Evolutionary conservation across 1,139 yeast genomes (phyloP), one percentile per base, ranked within the genome.

Genomic region (Citeromyces hawaiiensis): DNA sequence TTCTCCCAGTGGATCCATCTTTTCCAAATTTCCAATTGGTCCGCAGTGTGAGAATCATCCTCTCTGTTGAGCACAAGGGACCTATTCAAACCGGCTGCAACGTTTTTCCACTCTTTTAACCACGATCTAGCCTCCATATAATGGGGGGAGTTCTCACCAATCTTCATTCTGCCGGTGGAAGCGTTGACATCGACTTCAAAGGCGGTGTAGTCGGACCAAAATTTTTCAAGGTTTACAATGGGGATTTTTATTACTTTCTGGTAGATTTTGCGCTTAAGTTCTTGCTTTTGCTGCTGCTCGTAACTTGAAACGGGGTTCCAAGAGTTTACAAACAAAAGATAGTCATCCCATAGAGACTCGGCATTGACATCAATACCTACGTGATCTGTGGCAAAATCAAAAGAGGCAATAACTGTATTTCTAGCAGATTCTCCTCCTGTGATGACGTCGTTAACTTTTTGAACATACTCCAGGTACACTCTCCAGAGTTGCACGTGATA

Each of bases 91-190:
- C 72, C 74, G 25, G 63, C 63, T 0, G 83, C 71, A 5, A 77
- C 47, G 50, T 70, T 70, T 36, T 63, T 68, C 70, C 87, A 75
- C 53, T 86, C 95, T 35, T 75, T 76, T 44, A 76, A 73, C 63
- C 85, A 68, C 0, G 94, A 74, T 47, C 96, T 68, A 1, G 96
- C 93, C 45, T 75, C 76, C 96, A 88, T 85, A 55, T 87, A 91
- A n/a, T 76, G 81, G 3, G 86, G 77, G 13, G 94, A 81, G 46
- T 76, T 70, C 49, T 88, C 97, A 34, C 83, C 79, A 42, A 88
- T 77, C 53, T 82, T 80, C 56, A 86, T 86, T 51, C 94, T 74
- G 2, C 96, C 93, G 4, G 93, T 83, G 19, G 79, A 64, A 25
- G 82, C 68, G 53, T 80, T 83, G 16, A 80, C 61, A 38, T 76